These are phyloP conservation scores for Carpinus viminea DNA, from an alignment of 306 rosid genomes.

Conservation along the genomic window DNA sequence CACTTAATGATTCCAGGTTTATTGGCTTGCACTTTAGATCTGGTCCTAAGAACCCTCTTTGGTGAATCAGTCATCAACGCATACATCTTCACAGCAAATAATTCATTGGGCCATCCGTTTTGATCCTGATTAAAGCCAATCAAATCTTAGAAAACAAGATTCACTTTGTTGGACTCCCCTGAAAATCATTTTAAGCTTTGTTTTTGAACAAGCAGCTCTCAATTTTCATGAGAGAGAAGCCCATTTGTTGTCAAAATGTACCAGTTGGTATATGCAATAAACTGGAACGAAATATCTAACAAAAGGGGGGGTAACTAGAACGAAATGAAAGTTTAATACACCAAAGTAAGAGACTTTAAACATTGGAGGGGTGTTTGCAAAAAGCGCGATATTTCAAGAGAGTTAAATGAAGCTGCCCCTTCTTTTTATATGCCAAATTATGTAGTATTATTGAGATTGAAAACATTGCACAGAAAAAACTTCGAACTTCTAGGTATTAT, in stretches of 20 bases:
- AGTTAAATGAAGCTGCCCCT: no score
- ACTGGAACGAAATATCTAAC: neutral
- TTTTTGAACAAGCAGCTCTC: neutral
- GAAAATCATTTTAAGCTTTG: neutral
- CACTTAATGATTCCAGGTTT: constrained; percentile 77
- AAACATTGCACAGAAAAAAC: no score
- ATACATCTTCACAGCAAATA: constrained; percentile 91
- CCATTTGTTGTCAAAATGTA: neutral
- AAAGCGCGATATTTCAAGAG: no score
- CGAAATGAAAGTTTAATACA: no score
- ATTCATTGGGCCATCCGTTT: constrained; percentile 68
- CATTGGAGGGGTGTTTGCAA: no score
- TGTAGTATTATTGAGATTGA: no score
- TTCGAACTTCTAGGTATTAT: no score
- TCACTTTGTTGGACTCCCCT: neutral
- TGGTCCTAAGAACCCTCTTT: constrained; percentile 52
- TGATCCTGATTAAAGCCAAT: constrained; percentile 66
- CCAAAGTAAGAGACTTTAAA: no score
- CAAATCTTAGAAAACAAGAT: neutral
- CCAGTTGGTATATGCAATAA: neutral
- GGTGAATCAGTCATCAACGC: constrained; percentile 71
- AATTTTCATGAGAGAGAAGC: neutral
- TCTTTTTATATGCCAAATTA: no score
- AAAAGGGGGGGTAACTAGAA: no score
- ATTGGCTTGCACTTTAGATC: constrained; percentile 59